Evolutionary conservation across 2,329 filamentous ascomycete species (phyloP).

Genomic region (Phialemonium atrogriseum): DNA sequence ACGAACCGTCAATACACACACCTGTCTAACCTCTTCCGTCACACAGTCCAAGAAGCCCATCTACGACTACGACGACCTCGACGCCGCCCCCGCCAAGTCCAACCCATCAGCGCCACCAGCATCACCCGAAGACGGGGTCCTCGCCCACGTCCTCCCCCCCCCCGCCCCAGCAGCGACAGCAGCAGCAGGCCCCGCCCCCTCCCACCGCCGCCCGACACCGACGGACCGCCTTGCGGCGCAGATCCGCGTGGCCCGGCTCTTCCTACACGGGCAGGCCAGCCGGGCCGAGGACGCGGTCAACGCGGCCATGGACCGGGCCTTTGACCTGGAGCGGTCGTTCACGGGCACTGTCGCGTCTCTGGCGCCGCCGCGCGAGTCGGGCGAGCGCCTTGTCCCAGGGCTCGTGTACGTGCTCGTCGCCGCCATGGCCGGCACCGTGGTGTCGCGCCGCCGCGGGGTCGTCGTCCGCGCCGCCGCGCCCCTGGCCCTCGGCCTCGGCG

Average conservation of each 20-base stretch:
- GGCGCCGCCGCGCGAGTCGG: conserved; percentile 75
- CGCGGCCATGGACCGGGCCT: conserved; percentile 67
- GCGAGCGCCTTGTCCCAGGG: conserved; percentile 84
- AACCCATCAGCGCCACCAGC: conserved; percentile 15
- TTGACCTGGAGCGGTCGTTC: conserved; percentile 82
- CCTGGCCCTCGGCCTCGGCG: conserved; percentile 69
- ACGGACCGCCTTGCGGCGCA: conserved; percentile 83
- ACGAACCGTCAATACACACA: conserved; percentile 8
- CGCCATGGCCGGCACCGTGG: conserved; percentile 89
- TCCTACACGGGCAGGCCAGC: conserved; percentile 68
- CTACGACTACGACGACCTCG: conserved; percentile 77
- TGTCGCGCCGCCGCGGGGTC: conserved; percentile 80
- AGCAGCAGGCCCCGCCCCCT: conserved; percentile 16
- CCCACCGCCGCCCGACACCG: conserved; percentile 54
- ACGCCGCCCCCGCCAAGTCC: conserved; percentile 29
- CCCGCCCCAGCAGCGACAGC: conserved; percentile 17
- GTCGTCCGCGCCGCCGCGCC: conserved; percentile 71
- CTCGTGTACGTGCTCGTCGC: conserved; percentile 87
- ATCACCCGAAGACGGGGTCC: conserved; percentile 8
- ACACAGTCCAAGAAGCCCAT: conserved; percentile 58
- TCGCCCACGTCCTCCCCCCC: conserved; percentile 18
- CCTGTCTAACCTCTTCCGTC: not conserved
- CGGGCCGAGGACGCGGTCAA: conserved; percentile 78
- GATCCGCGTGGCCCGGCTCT: conserved; percentile 71
- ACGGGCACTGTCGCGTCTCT: conserved; percentile 83